Evolutionary conservation across 2,329 filamentous ascomycete species (phyloP).

Genomic region (Aureobasidium sp.): DNA sequence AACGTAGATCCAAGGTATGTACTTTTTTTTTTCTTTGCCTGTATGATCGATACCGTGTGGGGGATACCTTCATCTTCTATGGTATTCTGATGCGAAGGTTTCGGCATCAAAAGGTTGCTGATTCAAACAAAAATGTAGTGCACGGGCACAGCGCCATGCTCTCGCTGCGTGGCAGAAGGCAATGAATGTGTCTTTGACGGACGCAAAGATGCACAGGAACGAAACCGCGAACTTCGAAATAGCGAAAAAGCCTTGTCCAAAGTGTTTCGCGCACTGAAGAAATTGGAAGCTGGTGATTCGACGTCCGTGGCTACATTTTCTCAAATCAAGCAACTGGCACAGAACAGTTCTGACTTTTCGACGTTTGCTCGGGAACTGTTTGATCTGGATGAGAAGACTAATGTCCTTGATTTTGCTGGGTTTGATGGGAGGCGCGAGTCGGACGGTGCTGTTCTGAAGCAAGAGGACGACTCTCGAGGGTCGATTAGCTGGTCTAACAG

Average conservation of each 20-base stretch:
- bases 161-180: conserved; percentile 11
- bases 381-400: conserved; percentile 2
- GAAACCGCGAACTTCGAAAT: conserved; percentile 12
- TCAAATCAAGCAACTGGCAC: conserved; percentile 4
- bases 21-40: not conserved
- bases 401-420: not conserved
- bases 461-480: not conserved
- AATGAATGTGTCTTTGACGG: conserved; percentile 13
- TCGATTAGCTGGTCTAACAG: not conserved
- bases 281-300: conserved; percentile 4
- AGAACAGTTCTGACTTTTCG: not conserved
- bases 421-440: not conserved
- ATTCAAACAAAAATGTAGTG: not conserved
- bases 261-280: conserved; percentile 10
- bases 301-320: not conserved
- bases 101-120: not conserved
- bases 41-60: not conserved
- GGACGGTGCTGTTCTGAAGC: not conserved
- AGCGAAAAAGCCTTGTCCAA: conserved; percentile 8
- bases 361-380: conserved; percentile 4
- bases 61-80: not conserved
- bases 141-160: conserved; percentile 13
- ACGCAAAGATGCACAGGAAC: conserved; percentile 14
- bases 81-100: not conserved
- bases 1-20: conserved; percentile 14